Evolutionary conservation across 441 rosid genomes (phyloP).

Genomic region (Croton setiger): DNA sequence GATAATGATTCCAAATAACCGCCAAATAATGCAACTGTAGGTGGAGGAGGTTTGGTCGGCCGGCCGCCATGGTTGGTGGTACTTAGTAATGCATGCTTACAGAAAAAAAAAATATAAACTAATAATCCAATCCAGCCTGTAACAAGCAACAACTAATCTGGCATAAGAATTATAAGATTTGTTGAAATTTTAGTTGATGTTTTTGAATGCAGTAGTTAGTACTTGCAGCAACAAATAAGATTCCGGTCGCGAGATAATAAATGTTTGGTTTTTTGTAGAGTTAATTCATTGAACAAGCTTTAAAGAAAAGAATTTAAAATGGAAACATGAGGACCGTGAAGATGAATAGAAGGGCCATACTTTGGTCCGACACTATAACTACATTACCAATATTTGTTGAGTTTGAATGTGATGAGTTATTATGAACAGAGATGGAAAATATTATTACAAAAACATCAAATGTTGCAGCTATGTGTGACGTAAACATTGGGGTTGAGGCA

Average conservation of each 20-base stretch:
- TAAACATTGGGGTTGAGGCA: background rate
- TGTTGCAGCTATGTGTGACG: background rate
- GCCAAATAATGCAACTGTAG: conserved; percentile 28
- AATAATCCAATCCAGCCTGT: conserved; percentile 29
- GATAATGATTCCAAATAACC: conserved; percentile 17
- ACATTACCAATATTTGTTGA: background rate
- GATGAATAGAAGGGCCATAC: background rate
- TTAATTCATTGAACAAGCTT: too few relatives aligned
- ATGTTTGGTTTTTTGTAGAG: too few relatives aligned
- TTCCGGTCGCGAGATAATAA: background rate
- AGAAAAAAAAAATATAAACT: too few relatives aligned
- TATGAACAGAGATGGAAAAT: background rate
- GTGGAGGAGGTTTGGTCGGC: conserved; percentile 9
- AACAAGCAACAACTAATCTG: conserved; percentile 9
- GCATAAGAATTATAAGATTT: background rate
- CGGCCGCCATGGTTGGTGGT: conserved; percentile 31
- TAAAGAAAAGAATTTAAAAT: too few relatives aligned
- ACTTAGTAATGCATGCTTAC: conserved; percentile 15
- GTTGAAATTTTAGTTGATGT: too few relatives aligned
- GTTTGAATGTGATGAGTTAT: background rate
- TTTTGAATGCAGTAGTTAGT: too few relatives aligned
- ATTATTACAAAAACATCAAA: background rate
- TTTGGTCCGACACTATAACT: conserved; percentile 11
- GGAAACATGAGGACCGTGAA: conserved; percentile 11
- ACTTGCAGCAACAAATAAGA: too few relatives aligned